phyloP scores from a whole-genome alignment of 1,284 basidiomycete genomes.

The Sutorius eximius region DNA sequence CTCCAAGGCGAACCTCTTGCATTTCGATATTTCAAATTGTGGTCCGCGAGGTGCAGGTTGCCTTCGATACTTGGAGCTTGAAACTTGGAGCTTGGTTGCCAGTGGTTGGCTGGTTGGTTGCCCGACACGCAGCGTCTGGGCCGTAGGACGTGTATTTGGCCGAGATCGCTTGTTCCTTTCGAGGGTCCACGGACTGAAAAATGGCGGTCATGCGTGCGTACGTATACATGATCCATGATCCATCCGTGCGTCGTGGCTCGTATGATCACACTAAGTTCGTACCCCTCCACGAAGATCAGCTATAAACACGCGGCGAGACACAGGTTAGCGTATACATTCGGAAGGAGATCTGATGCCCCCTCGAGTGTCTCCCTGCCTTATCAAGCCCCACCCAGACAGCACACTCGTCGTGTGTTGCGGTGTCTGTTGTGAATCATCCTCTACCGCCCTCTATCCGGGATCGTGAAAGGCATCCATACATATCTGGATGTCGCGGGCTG shows the following conservation, averaged over 20 bases:
- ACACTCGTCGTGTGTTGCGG: neutral
- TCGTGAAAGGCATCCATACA: neutral
- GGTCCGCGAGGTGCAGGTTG: no score
- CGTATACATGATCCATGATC: neutral
- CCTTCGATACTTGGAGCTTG: no score
- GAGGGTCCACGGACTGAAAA: no score
- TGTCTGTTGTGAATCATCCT: neutral
- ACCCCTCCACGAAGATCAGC: neutral
- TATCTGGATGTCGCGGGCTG: neutral
- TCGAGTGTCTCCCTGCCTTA: neutral
- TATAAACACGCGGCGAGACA: neutral
- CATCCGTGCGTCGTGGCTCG: neutral
- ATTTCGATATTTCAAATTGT: constrained; percentile 27
- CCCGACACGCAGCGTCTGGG: neutral
- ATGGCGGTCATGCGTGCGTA: neutral
- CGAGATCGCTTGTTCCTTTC: neutral
- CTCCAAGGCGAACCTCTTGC: constrained; percentile 18
- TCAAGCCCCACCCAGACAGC: no score
- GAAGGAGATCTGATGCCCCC: neutral
- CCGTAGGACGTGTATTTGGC: neutral
- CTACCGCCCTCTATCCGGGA: neutral
- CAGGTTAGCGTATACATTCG: neutral
- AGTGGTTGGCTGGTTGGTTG: no score
- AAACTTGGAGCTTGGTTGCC: no score
- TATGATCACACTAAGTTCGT: neutral